Evolutionary conservation across 805 yeast genomes (phyloP), one percentile per base, ranked within the genome.

Genomic region (Candida sonorensis): DNA sequence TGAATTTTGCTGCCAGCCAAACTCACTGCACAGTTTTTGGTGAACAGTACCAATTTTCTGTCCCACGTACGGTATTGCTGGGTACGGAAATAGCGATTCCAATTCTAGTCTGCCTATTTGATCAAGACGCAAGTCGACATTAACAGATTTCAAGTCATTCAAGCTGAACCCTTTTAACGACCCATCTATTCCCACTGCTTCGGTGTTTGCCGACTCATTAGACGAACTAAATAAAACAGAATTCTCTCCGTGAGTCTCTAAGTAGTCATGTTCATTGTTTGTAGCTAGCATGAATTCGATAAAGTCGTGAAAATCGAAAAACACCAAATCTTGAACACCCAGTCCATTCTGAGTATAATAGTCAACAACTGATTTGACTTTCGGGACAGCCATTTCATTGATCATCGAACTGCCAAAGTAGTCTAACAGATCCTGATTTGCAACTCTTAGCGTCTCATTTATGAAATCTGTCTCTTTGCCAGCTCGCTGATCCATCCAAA

Each of bases 401-500:
- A 72, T 60, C 22, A 73, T 62, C 0, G 38, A 35, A 10, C 43
- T 45, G 7, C 40, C 44, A 3, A 41, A 30, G 11, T 17, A 21
- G 14, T 29, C 26, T 25, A 41, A 24, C 2, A 17, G 13, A 7
- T 21, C 9, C 1, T 32, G 30, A 10, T 20, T 15, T 12, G 24
- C 24, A 3, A 47, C 46, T 7, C 30, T 40, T 18, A 62, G 45
- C 9, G 22, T 33, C 17, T 34, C 25, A 24, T 67, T 62, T 5
- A 69, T 36, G 14, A 38, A 30, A 2, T 26, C 17, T 10, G 64
- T 50, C 37, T 71, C 65, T 2, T 45, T 25, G 3, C 35, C 42
- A 2, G 75, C 57, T 17, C 74, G 54, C 13, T 62, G 56, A 43
- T 75, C 81, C 81, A 75, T 75, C 81, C 82, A 75, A 30, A 75